A percentile compares a stretch with the other conserved stretches of the same genome.
These are phyloP conservation scores for Xylaria sp. DNA, from an alignment of 2,329 filamentous ascomycete genomes.

Conservation along the genomic window DNA sequence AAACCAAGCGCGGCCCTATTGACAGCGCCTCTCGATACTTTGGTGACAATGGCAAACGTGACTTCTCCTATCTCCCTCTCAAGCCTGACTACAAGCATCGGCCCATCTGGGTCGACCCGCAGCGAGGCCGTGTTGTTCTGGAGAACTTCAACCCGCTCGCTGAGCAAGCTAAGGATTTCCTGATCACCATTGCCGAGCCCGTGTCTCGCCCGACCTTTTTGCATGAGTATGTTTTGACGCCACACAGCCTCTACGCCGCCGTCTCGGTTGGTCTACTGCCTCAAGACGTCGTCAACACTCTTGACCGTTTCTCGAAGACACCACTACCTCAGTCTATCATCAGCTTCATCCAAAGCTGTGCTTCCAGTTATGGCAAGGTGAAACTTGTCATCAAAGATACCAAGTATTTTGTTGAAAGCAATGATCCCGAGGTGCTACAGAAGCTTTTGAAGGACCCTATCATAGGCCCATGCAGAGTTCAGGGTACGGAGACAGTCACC, in stretches of 20 bases:
- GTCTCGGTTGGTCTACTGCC: slow-evolving; percentile 90
- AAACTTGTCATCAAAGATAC: slow-evolving; percentile 93
- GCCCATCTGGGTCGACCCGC: slow-evolving; percentile 88
- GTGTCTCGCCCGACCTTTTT: slow-evolving; percentile 83
- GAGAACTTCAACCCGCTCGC: slow-evolving; percentile 91
- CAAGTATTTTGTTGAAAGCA: slow-evolving; percentile 88
- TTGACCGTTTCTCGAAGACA: slow-evolving; percentile 86
- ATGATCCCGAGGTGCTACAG: slow-evolving; percentile 80
- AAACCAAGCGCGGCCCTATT: slow-evolving; percentile 36
- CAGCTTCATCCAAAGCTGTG: slow-evolving; percentile 72
- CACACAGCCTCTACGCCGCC: slow-evolving; percentile 90
- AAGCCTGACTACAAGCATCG: slow-evolving; percentile 87
- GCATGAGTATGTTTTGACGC: slow-evolving; percentile 88
- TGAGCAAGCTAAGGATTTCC: slow-evolving; percentile 82
- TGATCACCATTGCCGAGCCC: slow-evolving; percentile 93
- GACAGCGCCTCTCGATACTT: slow-evolving; percentile 42
- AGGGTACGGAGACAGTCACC: slow-evolving; percentile 66
- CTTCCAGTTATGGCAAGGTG: slow-evolving; percentile 89
- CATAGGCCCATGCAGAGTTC: slow-evolving; percentile 73
- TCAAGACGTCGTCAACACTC: slow-evolving; percentile 80
- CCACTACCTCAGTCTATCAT: slow-evolving; percentile 75
- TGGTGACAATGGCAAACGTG: slow-evolving; percentile 43
- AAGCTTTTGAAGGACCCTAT: slow-evolving; percentile 77
- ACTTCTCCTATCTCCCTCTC: slow-evolving; percentile 76
- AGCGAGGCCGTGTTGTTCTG: slow-evolving; percentile 79